Conservation (phyloP, 805 yeast genomes). For the Debaryomyces hansenii region DNA sequence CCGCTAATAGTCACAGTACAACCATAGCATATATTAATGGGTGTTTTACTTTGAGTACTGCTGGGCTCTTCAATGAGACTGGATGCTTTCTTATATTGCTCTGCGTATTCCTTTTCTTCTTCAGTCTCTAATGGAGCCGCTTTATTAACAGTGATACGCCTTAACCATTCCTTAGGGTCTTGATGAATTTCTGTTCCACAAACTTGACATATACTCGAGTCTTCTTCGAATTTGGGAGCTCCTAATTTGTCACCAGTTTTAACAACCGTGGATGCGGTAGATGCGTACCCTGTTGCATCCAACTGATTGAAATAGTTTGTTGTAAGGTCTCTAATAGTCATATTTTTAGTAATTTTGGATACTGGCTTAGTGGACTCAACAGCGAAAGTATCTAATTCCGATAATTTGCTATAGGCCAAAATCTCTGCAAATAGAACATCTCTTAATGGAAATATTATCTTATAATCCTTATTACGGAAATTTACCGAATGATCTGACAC, state of each 20-base stretch:
- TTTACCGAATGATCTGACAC: conserved; percentile 45
- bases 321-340: conserved; percentile 80
- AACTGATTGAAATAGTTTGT: conserved; percentile 68
- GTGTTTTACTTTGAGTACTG: conserved; percentile 8
- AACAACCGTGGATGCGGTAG: conserved; percentile 89
- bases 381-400: conserved; percentile 35
- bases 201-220: conserved; percentile 45
- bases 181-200: conserved; percentile 57
- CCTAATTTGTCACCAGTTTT: conserved; percentile 80
- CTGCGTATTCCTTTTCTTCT: conserved; percentile 36
- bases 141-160: conserved; percentile 61
- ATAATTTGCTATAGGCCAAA: conserved; percentile 49
- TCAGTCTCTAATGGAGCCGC: conserved; percentile 48
- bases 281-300: conserved; percentile 74
- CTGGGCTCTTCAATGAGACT: conserved; percentile 1
- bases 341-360: conserved; percentile 58
- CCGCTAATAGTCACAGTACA: conserved; percentile 64
- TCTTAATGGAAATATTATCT: conserved; percentile 66
- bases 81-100: conserved; percentile 10
- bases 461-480: conserved; percentile 31
- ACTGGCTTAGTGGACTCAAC: conserved; percentile 16
- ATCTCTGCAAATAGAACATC: conserved; percentile 75
- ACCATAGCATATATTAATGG: conserved; percentile 66
- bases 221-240: conserved; percentile 36
- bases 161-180: conserved; percentile 66